Conservation (phyloP, 2,329 filamentous ascomycete species). For the Aspergillus neoniger region DNA sequence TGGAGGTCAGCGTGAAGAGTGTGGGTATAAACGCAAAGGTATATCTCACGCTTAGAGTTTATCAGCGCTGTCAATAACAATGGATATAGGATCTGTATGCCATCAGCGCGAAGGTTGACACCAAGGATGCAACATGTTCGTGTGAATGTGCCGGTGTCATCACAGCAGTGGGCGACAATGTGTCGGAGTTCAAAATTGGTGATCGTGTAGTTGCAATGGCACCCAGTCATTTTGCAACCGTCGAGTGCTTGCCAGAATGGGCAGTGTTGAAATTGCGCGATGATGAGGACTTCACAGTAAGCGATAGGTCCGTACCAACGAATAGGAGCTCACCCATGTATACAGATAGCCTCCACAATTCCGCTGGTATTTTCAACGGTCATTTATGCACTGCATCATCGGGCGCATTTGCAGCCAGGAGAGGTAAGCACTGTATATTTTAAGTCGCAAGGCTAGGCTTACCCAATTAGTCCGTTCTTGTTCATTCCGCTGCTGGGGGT, state of each 20-base stretch:
- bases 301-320: background rate
- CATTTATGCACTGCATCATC: background rate
- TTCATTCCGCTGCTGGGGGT: constrained; percentile 30
- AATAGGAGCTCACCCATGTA: background rate
- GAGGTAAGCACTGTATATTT: constrained; percentile 11
- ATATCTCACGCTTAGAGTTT: background rate
- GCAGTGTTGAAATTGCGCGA: background rate
- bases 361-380: constrained; percentile 4
- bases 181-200: background rate
- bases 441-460: background rate
- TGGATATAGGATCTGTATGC: constrained; percentile 2
- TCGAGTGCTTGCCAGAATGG: background rate
- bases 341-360: background rate
- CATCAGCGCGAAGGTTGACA: background rate
- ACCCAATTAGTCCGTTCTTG: constrained; percentile 19
- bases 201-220: constrained; percentile 10
- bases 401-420: background rate
- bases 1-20: background rate
- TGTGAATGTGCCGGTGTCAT: constrained; percentile 9
- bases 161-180: background rate
- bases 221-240: background rate
- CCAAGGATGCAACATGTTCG: background rate
- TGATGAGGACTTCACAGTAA: background rate
- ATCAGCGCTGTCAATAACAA: no score
- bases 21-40: constrained; percentile 5